These are phyloP conservation scores for Entomortierella lignicola DNA, from an alignment of 192 early-diverging fungal genomes.

Conservation along the genomic window DNA sequence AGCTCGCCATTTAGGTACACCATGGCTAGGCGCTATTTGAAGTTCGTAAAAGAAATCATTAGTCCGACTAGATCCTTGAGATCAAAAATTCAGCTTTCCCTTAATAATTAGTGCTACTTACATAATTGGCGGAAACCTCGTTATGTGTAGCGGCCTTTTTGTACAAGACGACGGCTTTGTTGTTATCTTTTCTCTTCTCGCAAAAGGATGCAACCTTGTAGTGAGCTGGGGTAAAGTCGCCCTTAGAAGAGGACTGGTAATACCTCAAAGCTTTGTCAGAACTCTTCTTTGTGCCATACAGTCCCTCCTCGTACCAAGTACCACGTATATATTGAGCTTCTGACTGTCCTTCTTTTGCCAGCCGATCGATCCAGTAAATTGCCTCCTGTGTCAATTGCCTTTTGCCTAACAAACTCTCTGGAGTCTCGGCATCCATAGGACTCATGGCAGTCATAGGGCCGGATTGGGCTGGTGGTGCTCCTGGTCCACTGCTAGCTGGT, in stretches of 20 bases:
- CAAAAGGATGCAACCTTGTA: constrained; percentile 74
- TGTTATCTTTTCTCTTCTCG: constrained; percentile 69
- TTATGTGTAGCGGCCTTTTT: constrained; percentile 76
- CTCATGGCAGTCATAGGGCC: neutral
- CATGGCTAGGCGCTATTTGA: constrained; percentile 76
- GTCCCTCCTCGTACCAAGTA: constrained; percentile 74
- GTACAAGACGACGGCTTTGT: constrained; percentile 75
- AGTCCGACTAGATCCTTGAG: too few species aligned
- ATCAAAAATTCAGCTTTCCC: neutral
- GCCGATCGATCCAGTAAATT: constrained; percentile 78
- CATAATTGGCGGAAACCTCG: constrained; percentile 73
- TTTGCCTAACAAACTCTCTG: constrained; percentile 8
- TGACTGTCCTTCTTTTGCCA: constrained; percentile 74
- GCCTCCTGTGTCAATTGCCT: constrained; percentile 68
- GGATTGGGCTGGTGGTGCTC: too few species aligned
- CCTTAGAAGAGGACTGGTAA: constrained; percentile 73
- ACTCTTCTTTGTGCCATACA: constrained; percentile 69
- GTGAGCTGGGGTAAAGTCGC: constrained; percentile 71
- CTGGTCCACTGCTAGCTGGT: neutral
- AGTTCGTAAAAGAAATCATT: neutral
- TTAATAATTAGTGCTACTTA: constrained; percentile 31
- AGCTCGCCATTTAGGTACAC: constrained; percentile 82
- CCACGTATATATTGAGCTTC: constrained; percentile 84
- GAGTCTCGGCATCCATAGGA: neutral
- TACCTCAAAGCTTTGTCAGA: constrained; percentile 74